These are phyloP conservation scores for Ceriops tagal DNA, from an alignment of 345 rosid species.

Conservation along the genomic window DNA sequence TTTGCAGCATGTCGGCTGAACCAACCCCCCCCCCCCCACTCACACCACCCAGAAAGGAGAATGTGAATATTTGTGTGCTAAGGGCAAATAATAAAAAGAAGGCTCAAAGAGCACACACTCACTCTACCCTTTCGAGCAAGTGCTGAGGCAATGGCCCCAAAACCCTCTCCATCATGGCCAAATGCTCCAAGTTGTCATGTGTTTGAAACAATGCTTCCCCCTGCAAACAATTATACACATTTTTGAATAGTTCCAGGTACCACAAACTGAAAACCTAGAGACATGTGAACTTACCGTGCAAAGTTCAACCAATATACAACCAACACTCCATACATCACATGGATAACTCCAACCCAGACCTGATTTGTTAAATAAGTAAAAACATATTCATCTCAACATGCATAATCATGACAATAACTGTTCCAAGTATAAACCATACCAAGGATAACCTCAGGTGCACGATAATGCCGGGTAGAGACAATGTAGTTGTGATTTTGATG, in stretches of 20 bases:
- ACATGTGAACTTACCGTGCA: conserved; percentile 46
- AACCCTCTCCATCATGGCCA: conserved; percentile 77
- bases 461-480: conserved; percentile 72
- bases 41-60: background rate
- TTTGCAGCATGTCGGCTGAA: conserved; percentile 61
- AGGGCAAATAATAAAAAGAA: background rate
- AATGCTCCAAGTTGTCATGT: conserved; percentile 67
- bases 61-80: conserved; percentile 8
- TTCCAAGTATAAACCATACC: conserved; percentile 33
- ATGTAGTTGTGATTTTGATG: conserved; percentile 53
- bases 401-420: background rate
- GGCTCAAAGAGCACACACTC: conserved; percentile 17
- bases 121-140: conserved; percentile 56
- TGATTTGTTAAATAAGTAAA: conserved; percentile 27
- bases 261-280: background rate
- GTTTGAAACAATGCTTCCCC: conserved; percentile 78
- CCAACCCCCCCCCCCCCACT: conserved; percentile 9
- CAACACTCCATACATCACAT: conserved; percentile 72
- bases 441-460: conserved; percentile 76
- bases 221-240: conserved; percentile 23
- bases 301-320: conserved; percentile 66
- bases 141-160: conserved; percentile 63
- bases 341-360: conserved; percentile 72
- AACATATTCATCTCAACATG: conserved; percentile 5
- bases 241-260: background rate